Evolutionary conservation across 2,329 filamentous ascomycete species (phyloP).

Genomic region (Colletotrichum sp.): DNA sequence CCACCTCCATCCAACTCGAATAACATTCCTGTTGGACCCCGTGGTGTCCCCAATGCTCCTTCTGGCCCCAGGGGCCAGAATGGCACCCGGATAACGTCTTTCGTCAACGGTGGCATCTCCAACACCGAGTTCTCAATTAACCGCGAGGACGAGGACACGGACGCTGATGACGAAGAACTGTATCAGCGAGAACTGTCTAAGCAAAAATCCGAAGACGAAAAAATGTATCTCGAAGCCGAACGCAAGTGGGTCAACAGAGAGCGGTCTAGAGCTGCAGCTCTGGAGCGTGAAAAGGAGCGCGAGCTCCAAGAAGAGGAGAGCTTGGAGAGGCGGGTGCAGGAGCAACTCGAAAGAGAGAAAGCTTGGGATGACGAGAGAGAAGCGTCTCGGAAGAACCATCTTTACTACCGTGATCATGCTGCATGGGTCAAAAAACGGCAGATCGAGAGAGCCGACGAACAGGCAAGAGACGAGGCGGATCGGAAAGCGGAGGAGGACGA

Average conservation of each 20-base stretch:
- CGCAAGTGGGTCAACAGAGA: slow-evolving; percentile 92
- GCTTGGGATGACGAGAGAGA: slow-evolving; percentile 95
- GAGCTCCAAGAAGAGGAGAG: slow-evolving; percentile 77
- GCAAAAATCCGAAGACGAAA: slow-evolving; percentile 77
- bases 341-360: slow-evolving; percentile 66
- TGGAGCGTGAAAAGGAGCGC: slow-evolving; percentile 83
- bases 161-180: slow-evolving; percentile 86
- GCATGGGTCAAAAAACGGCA: slow-evolving; percentile 85
- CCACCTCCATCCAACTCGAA: slow-evolving; percentile 71
- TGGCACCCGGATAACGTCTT: slow-evolving; percentile 67
- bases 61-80: slow-evolving; percentile 71
- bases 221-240: slow-evolving; percentile 83
- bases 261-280: slow-evolving; percentile 78
- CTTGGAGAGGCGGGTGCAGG: slow-evolving; percentile 68
- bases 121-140: slow-evolving; percentile 63
- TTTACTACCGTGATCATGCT: slow-evolving; percentile 87
- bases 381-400: slow-evolving; percentile 70
- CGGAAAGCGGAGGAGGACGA: slow-evolving; percentile 80
- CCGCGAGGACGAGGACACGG: slow-evolving; percentile 83
- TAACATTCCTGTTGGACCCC: slow-evolving; percentile 77
- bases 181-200: slow-evolving; percentile 75
- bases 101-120: slow-evolving; percentile 79
- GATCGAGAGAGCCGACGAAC: slow-evolving; percentile 75
- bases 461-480: slow-evolving; percentile 80
- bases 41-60: slow-evolving; percentile 75